These are phyloP conservation scores for Tremella mesenterica DNA, from an alignment of 768 basidiomycete species.

Conservation along the genomic window DNA sequence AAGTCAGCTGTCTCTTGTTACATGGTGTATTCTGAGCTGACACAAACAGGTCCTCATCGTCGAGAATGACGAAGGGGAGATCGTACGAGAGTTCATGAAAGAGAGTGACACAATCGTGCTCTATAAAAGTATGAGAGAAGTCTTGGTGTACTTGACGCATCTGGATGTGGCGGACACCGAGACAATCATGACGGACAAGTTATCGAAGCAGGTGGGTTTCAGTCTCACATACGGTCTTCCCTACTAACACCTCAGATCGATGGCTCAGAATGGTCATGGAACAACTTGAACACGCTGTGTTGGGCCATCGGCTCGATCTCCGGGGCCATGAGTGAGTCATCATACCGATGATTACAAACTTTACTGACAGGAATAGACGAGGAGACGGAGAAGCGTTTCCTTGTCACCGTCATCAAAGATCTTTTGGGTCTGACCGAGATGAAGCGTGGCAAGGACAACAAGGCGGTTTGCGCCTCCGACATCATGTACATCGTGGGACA, in stretches of 20 bases:
- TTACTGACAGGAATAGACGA: conserved; percentile 56
- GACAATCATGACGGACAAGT: conserved; percentile 92
- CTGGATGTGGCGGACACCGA: conserved; percentile 93
- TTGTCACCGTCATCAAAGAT: conserved; percentile 98
- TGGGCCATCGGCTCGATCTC: conserved; percentile 99
- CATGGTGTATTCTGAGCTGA: not conserved
- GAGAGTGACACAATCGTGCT: conserved; percentile 96
- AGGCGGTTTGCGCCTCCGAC: conserved; percentile 71
- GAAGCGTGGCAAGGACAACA: conserved; percentile 99
- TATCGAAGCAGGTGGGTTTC: conserved; percentile 72
- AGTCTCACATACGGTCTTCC: not conserved
- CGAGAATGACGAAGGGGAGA: conserved; percentile 98
- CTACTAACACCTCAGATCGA: conserved; percentile 51
- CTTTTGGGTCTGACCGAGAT: conserved; percentile 94
- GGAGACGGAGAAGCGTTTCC: conserved; percentile 96
- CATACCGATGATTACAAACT: not conserved
- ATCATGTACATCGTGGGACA: conserved; percentile 91
- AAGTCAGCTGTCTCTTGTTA: conserved; percentile 51
- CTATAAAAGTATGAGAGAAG: conserved; percentile 97
- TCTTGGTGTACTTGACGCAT: conserved; percentile 95
- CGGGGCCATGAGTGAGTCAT: conserved; percentile 86
- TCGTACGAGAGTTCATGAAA: conserved; percentile 97
- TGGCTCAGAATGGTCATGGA: conserved; percentile 98
- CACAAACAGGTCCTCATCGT: conserved; percentile 76
- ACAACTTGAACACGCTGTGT: conserved; percentile 95